Base-by-base conservation (phyloP, 1,139 yeast genomes). In the Kazachstania sp. region DNA sequence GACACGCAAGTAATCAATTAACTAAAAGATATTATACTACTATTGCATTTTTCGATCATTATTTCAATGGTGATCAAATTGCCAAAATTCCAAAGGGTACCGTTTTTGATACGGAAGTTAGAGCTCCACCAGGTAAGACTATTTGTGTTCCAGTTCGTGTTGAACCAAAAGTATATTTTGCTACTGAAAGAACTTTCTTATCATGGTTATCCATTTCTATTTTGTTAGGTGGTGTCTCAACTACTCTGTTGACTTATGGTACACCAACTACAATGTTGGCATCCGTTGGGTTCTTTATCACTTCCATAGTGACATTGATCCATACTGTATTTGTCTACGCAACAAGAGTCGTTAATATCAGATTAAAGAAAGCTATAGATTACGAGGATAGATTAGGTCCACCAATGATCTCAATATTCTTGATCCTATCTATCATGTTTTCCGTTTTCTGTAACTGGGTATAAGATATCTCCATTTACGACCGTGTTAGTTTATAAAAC, bases 381-480 rank as follows among this genome's bases (percentile, higher is more conserved):
- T 92, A 92, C 61, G 95, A 86, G 56, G 98, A 92, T 68, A 79
- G 75, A 60, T 66, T 82, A 55, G 98, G 98, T 1, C 97, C 97
- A 19, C 83, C 84, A 53, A 73, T 81, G 65, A 79, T 92, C 48
- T 90, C 97, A 71, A 67, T 70, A 23, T 83, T 83, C 47, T 71
- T 92, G 56, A 82, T 86, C 8, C 69, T 81, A 3, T 82, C 95
- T 4, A 80, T 90, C 12, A 77, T 84, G 31, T 74, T 80, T 45
- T 83, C 94, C 20, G 88, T 86, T 63, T 60, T 81, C 49, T 68
- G 66, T 50, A 62, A 61, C 40, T 35, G 55, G 15, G 47, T 28
- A 20, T 41, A 45, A 34, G 29, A 18, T 19, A 5, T 4, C 9
- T n/a, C 8, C 8, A 23, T 23, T 32, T 32, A 3, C 36, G 8